Evolutionary conservation across 2,329 filamentous ascomycete genomes (phyloP).

Genomic region (Xylariaceae sp.): DNA sequence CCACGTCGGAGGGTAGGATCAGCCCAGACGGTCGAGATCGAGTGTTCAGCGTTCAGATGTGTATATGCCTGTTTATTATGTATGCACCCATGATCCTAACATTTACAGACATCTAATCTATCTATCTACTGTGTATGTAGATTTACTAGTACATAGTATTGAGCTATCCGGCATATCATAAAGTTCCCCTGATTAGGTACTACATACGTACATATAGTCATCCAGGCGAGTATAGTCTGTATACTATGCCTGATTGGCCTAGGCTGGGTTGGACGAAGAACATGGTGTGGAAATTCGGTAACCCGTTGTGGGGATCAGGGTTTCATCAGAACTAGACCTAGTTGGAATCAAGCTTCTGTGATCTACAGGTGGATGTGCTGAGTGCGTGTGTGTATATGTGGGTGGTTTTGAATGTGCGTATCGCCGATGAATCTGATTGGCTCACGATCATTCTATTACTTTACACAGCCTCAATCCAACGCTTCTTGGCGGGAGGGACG

Average conservation of each 20-base stretch:
- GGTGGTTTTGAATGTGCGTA: conserved; percentile 20
- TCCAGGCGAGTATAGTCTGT: too few species aligned
- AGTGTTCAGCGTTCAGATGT: neutral
- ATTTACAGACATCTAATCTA: too few species aligned
- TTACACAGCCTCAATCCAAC: conserved; percentile 35
- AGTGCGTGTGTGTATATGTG: neutral
- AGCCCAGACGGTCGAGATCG: neutral
- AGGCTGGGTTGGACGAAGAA: too few species aligned
- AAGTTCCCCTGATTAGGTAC: too few species aligned
- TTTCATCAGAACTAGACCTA: neutral
- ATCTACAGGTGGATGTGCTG: too few species aligned
- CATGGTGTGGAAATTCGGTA: neutral
- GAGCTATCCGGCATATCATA: neutral
- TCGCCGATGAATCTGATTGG: conserved; percentile 28
- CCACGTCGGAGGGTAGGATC: too few species aligned
- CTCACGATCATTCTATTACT: neutral
- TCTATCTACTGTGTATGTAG: too few species aligned
- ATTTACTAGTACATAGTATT: too few species aligned
- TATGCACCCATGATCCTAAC: too few species aligned
- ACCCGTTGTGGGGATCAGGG: neutral
- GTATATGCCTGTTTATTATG: too few species aligned
- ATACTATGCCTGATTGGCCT: neutral
- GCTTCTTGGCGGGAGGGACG: conserved; percentile 22
- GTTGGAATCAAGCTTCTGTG: neutral
- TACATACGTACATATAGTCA: too few species aligned